phyloP scores from a whole-genome alignment of 352 stramenopile species.

The Blastocystis sp. region DNA sequence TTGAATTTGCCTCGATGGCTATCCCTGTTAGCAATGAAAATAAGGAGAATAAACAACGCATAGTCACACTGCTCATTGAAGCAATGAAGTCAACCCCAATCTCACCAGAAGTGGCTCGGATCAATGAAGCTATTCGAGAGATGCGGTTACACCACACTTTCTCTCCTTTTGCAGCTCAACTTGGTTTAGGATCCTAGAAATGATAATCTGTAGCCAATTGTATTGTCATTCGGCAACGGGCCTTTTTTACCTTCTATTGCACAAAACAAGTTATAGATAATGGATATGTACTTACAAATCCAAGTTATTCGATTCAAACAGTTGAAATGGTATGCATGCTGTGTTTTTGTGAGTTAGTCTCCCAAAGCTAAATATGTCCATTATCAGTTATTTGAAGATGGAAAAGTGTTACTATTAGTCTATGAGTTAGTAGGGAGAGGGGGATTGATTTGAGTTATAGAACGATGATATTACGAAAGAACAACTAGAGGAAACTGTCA shows the following conservation, averaged over 20 bases:
- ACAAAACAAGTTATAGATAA: not conserved
- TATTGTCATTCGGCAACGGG: not conserved
- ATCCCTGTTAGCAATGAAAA: not conserved
- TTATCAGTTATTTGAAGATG: conserved; percentile 1
- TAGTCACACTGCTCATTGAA: not conserved
- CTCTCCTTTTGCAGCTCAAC: not conserved
- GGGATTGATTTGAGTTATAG: not conserved
- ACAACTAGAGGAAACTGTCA: no score
- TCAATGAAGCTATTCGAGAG: not conserved
- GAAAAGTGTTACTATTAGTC: not conserved
- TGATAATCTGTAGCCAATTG: not conserved
- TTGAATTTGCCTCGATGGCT: not conserved
- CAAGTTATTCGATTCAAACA: not conserved
- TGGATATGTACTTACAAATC: not conserved
- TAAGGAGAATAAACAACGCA: not conserved
- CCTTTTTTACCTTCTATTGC: not conserved
- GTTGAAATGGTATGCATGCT: not conserved
- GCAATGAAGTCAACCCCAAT: not conserved
- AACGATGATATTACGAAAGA: not conserved
- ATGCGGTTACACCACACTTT: not conserved
- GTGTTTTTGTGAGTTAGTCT: not conserved
- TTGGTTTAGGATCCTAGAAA: not conserved
- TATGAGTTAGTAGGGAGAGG: not conserved
- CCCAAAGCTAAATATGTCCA: not conserved
- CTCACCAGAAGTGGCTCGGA: not conserved